phyloP scores from a whole-genome alignment of 2,329 filamentous ascomycete genomes.

The Dactylonectria macrodidyma region DNA sequence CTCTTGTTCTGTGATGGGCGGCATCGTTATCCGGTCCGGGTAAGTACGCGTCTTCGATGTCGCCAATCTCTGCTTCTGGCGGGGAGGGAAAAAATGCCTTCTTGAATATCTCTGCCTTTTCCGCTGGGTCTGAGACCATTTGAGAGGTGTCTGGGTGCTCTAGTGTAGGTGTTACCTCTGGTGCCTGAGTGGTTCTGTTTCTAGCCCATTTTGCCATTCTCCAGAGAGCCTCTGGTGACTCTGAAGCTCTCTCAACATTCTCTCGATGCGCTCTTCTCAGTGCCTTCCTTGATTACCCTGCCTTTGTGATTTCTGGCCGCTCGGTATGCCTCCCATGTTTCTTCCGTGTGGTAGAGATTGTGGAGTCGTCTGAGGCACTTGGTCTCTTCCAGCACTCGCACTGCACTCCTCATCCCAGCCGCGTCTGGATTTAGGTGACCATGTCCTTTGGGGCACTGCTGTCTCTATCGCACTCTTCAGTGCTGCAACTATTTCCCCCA shows the following conservation, averaged over 20 bases:
- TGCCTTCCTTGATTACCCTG: neutral
- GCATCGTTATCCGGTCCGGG: neutral
- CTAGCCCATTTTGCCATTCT: conserved; percentile 10
- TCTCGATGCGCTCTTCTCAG: neutral
- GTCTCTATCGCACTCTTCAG: neutral
- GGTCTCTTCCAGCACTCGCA: neutral
- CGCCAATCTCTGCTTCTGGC: neutral
- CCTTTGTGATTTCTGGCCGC: neutral
- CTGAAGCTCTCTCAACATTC: no score
- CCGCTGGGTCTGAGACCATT: neutral
- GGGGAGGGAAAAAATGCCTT: neutral
- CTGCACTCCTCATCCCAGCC: neutral
- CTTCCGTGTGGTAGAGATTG: neutral
- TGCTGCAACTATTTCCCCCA: neutral
- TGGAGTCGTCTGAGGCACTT: neutral
- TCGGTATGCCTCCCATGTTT: neutral
- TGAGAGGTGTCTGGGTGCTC: neutral
- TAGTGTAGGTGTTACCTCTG: neutral
- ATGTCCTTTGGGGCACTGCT: neutral
- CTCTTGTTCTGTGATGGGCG: neutral
- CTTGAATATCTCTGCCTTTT: neutral
- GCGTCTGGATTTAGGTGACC: neutral
- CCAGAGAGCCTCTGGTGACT: conserved; percentile 13
- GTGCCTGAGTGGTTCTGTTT: conserved; percentile 5
- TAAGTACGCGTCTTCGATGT: neutral